Conservation (phyloP, 805 yeast genomes). For the Wickerhamomyces hampshirensis region DNA sequence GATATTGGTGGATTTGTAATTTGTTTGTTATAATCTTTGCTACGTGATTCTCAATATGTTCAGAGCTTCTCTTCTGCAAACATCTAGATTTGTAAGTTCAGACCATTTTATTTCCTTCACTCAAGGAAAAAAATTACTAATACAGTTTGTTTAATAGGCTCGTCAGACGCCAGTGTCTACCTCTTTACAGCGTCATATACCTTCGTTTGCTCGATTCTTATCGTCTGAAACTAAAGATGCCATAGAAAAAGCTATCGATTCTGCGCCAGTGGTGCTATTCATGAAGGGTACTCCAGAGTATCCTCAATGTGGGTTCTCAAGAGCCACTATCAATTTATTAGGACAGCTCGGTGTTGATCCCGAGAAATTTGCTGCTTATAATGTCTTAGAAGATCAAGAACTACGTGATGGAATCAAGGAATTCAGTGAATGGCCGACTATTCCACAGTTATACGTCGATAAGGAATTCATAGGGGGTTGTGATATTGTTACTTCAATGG, state of each 20-base stretch:
- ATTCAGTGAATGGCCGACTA: constrained; percentile 96
- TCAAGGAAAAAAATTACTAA: constrained; percentile 1
- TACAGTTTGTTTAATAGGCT: constrained; percentile 1
- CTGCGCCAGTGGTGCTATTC: constrained; percentile 93
- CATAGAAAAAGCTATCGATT: constrained; percentile 75
- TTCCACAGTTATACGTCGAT: constrained; percentile 90
- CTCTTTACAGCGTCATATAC: constrained; percentile 2
- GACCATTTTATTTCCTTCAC: background rate
- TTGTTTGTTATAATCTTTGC: no score
- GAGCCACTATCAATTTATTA: constrained; percentile 87
- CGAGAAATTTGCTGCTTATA: constrained; percentile 91
- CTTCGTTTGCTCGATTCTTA: constrained; percentile 37
- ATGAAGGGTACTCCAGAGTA: constrained; percentile 99
- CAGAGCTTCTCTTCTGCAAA: constrained; percentile 1
- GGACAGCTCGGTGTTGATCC: constrained; percentile 99
- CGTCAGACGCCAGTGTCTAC: constrained; percentile 13
- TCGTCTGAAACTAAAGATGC: constrained; percentile 80
- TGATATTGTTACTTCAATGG: constrained; percentile 90
- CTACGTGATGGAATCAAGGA: constrained; percentile 94
- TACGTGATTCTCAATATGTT: no score
- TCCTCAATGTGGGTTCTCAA: constrained; percentile 96
- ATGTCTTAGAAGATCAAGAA: constrained; percentile 92
- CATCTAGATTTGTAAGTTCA: constrained; percentile 6
- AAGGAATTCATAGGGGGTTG: constrained; percentile 97
- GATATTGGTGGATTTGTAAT: no score